Percentiles rank a stretch among this genome's conserved stretches.
Conservation (phyloP, 257 asterid species). For the Rubia yunnanensis region DNA sequence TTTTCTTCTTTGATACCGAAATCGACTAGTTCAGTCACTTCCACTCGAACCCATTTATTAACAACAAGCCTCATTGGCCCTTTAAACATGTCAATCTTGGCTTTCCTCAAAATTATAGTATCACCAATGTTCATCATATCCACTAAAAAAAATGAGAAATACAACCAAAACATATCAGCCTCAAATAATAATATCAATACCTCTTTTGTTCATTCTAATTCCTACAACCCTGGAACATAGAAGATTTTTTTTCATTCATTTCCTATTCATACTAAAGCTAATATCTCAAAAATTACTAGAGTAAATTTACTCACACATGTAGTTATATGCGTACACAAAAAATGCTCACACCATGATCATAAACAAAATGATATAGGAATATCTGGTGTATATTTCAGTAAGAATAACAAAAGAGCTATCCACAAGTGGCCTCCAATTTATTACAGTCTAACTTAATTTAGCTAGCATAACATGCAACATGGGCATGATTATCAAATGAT, state of each 20-base stretch:
- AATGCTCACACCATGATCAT: background rate
- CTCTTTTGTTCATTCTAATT: background rate
- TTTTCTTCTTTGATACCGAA: slow-evolving; percentile 60
- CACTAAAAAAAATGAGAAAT: slow-evolving; percentile 37
- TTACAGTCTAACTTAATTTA: background rate
- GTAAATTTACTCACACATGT: background rate
- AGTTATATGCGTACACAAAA: background rate
- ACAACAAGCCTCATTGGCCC: slow-evolving; percentile 87
- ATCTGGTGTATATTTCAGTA: background rate
- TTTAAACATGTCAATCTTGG: slow-evolving; percentile 77
- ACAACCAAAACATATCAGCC: background rate
- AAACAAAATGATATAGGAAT: background rate
- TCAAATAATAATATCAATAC: background rate
- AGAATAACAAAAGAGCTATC: background rate
- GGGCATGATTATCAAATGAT: slow-evolving; percentile 2
- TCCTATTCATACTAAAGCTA: background rate
- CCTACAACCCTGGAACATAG: background rate
- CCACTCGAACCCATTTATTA: slow-evolving; percentile 49
- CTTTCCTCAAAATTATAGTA: slow-evolving; percentile 49
- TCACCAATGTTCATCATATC: slow-evolving; percentile 48
- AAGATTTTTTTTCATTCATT: background rate
- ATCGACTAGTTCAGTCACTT: slow-evolving; percentile 27
- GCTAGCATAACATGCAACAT: background rate
- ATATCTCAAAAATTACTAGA: background rate
- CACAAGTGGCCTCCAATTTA: too few species aligned